Evolutionary conservation across 169 alveolate species (phyloP).

Genomic region (Besnoitia besnoiti): DNA sequence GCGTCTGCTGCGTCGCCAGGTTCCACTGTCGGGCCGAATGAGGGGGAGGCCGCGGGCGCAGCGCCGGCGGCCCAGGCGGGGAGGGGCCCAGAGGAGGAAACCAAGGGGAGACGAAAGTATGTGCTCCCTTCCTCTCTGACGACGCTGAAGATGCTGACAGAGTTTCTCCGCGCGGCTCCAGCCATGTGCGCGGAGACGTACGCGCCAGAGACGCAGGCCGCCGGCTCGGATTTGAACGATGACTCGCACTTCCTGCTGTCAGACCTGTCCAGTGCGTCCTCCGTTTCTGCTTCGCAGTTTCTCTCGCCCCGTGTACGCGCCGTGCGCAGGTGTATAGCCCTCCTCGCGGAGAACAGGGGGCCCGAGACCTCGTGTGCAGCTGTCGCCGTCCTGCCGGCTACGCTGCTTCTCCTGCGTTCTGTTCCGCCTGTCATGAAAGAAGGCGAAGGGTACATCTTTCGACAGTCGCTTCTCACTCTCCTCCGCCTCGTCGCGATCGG

Average conservation of each 20-base stretch:
- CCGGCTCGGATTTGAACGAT: not conserved
- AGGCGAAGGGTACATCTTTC: slow-evolving; percentile 52
- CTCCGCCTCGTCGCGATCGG: slow-evolving; percentile 44
- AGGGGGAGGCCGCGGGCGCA: not conserved
- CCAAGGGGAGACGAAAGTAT: not conserved
- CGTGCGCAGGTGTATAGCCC: not conserved
- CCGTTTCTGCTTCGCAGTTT: not conserved
- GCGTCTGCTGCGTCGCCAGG: not conserved
- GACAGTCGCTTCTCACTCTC: slow-evolving; percentile 55
- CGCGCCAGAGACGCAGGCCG: not conserved
- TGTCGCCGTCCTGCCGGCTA: slow-evolving; percentile 44
- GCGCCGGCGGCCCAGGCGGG: not conserved
- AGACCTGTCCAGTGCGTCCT: not conserved
- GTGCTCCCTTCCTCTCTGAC: not conserved
- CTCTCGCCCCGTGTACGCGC: not conserved
- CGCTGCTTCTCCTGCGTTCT: slow-evolving; percentile 50
- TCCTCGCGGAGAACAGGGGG: not conserved
- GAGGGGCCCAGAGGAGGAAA: not conserved
- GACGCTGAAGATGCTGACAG: not conserved
- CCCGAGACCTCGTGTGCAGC: slow-evolving; percentile 57
- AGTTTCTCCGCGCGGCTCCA: not conserved
- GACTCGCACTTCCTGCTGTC: not conserved
- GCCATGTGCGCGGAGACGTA: not conserved
- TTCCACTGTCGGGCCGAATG: too few species aligned
- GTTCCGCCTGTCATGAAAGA: slow-evolving; percentile 3